Percentiles rank a stretch among this genome's conserved stretches.
These are phyloP conservation scores for Isoetes taiwanensis DNA, from an alignment of 75 land plant genomes.

Conservation along the genomic window DNA sequence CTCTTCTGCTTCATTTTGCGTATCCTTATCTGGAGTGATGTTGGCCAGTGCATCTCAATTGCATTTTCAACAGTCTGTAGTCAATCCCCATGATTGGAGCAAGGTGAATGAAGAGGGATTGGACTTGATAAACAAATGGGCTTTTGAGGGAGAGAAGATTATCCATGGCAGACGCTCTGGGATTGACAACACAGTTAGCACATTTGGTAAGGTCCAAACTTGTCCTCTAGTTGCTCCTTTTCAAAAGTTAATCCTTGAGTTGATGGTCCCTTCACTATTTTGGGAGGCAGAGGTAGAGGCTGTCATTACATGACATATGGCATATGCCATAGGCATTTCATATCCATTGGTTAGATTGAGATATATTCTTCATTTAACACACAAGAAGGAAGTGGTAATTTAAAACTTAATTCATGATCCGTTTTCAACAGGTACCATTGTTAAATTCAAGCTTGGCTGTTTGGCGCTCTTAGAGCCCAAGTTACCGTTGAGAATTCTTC, in stretches of 20 bases:
- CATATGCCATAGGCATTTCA: not conserved
- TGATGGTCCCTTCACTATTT: no score
- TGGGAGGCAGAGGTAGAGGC: no score
- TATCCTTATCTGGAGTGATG: constrained; percentile 56
- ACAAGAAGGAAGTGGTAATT: no score
- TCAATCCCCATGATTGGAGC: not conserved
- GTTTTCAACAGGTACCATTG: constrained; percentile 52
- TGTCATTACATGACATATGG: no score
- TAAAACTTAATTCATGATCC: not conserved
- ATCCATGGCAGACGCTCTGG: constrained; percentile 96
- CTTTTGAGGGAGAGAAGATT: constrained; percentile 93
- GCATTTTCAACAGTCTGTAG: constrained; percentile 4
- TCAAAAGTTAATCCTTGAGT: no score
- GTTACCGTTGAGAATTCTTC: constrained; percentile 63
- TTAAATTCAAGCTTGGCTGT: constrained; percentile 55
- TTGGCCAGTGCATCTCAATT: constrained; percentile 35
- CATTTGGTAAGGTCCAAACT: constrained; percentile 44
- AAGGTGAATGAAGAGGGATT: constrained; percentile 26
- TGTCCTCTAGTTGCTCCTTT: no score
- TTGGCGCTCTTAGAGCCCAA: constrained; percentile 41
- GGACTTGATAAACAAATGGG: constrained; percentile 82
- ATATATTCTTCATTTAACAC: no score
- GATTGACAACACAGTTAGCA: constrained; percentile 88
- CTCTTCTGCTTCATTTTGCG: constrained; percentile 84
- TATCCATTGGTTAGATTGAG: not conserved